Conservation (phyloP, 768 basidiomycete species). For the Sporobolomyces roseus region DNA sequence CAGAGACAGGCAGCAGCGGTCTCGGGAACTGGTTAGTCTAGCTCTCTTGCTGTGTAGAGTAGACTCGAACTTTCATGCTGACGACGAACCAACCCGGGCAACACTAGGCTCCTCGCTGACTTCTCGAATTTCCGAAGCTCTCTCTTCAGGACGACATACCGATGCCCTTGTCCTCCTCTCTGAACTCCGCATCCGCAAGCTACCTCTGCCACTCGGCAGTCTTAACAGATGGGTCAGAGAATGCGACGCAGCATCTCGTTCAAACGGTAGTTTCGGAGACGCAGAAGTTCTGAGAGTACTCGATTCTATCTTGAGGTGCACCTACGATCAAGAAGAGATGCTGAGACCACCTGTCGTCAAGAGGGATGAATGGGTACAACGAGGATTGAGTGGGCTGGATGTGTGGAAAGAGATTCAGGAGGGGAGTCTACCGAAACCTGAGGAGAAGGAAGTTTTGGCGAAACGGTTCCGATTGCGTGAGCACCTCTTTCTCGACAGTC, state of each 20-base stretch:
- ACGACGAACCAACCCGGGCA: not conserved
- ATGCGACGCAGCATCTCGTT: slow-evolving; percentile 57
- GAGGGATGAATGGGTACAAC: slow-evolving; percentile 13
- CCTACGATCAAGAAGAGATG: slow-evolving; percentile 23
- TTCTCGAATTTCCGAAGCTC: slow-evolving; percentile 47
- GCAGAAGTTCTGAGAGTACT: slow-evolving; percentile 54
- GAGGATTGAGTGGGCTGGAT: not conserved
- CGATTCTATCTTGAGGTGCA: slow-evolving; percentile 56
- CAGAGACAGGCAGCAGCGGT: slow-evolving; percentile 18
- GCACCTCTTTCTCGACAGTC: not conserved
- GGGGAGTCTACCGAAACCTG: slow-evolving; percentile 11
- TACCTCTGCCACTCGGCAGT: slow-evolving; percentile 57
- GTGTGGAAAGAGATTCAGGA: slow-evolving; percentile 23
- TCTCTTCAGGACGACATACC: slow-evolving; percentile 53
- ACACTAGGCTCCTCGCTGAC: slow-evolving; percentile 30
- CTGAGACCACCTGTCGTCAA: slow-evolving; percentile 16
- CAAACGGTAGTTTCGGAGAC: slow-evolving; percentile 52
- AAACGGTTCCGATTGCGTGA: slow-evolving; percentile 20
- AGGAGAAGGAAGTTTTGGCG: slow-evolving; percentile 11
- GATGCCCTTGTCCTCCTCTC: slow-evolving; percentile 59
- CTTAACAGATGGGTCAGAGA: slow-evolving; percentile 61
- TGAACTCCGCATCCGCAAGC: slow-evolving; percentile 55
- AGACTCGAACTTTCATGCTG: not conserved
- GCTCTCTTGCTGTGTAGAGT: not conserved
- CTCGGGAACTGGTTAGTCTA: slow-evolving; percentile 17